Conservation (phyloP, 2,329 filamentous ascomycete species). For the Aspergillus awamori region DNA sequence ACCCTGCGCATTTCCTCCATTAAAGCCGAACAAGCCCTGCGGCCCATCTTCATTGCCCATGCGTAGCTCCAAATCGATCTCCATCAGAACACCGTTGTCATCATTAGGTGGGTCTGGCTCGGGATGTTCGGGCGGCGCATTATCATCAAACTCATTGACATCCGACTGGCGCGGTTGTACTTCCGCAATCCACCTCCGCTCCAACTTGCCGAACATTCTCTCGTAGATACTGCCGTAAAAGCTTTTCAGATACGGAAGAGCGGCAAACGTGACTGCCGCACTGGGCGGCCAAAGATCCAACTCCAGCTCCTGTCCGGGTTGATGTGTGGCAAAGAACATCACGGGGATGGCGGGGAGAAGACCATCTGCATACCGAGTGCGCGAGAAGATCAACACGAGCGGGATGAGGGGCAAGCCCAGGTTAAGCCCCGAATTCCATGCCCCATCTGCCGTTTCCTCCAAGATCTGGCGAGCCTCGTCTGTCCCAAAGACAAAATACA, state of each 20-base stretch:
- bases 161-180: constrained; percentile 60
- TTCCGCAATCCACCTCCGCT: constrained; percentile 64
- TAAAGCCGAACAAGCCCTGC: constrained; percentile 32
- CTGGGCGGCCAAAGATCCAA: constrained; percentile 67
- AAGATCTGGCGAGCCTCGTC: constrained; percentile 63
- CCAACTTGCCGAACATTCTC: constrained; percentile 58
- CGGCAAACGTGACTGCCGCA: constrained; percentile 66
- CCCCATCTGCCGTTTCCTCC: constrained; percentile 38
- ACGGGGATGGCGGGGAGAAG: constrained; percentile 66
- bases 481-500: constrained; percentile 67
- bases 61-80: constrained; percentile 55
- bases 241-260: constrained; percentile 66
- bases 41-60: constrained; percentile 47
- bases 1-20: constrained; percentile 28
- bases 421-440: constrained; percentile 55
- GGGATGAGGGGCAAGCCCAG: constrained; percentile 69
- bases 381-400: constrained; percentile 67
- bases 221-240: constrained; percentile 67
- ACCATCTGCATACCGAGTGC: constrained; percentile 65
- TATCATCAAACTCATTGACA: constrained; percentile 36
- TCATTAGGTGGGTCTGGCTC: constrained; percentile 32
- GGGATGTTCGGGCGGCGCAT: constrained; percentile 38
- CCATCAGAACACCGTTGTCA: constrained; percentile 49
- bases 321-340: constrained; percentile 54
- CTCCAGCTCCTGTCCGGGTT: constrained; percentile 50